These are phyloP conservation scores for Epipyxis sp. DNA, from an alignment of 108 stramenopile species.

Conservation along the genomic window DNA sequence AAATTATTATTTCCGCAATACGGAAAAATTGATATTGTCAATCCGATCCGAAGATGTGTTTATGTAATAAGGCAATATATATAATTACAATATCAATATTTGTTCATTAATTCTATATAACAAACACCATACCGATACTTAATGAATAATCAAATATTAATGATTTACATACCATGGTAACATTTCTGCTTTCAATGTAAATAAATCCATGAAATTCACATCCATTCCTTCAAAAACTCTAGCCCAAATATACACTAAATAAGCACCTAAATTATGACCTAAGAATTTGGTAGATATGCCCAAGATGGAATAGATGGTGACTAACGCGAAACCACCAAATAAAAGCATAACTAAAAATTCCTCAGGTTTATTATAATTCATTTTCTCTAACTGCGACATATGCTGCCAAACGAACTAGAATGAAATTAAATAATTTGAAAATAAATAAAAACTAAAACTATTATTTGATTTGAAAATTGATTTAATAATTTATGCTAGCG, in stretches of 20 bases:
- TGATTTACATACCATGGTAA: slow-evolving; percentile 49
- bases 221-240: slow-evolving; percentile 83
- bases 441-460: no score
- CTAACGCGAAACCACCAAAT: slow-evolving; percentile 74
- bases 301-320: slow-evolving; percentile 66
- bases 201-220: slow-evolving; percentile 85
- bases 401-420: slow-evolving; percentile 85
- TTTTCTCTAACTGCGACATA: slow-evolving; percentile 86
- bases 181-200: slow-evolving; percentile 49
- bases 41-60: no score
- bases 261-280: slow-evolving; percentile 88
- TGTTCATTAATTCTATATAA: no score
- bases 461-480: no score
- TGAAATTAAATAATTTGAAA: no score
- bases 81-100: no score
- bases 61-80: no score
- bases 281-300: slow-evolving; percentile 69
- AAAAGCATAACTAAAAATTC: slow-evolving; percentile 88
- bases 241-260: slow-evolving; percentile 91
- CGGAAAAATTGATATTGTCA: no score
- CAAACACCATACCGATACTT: no score
- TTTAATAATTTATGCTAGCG: no score
- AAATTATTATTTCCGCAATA: no score
- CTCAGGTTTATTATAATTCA: slow-evolving; percentile 79
- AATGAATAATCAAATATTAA: no score